Evolutionary conservation across 2,329 filamentous ascomycete species (phyloP).

Genomic region (Hortaea sp.): DNA sequence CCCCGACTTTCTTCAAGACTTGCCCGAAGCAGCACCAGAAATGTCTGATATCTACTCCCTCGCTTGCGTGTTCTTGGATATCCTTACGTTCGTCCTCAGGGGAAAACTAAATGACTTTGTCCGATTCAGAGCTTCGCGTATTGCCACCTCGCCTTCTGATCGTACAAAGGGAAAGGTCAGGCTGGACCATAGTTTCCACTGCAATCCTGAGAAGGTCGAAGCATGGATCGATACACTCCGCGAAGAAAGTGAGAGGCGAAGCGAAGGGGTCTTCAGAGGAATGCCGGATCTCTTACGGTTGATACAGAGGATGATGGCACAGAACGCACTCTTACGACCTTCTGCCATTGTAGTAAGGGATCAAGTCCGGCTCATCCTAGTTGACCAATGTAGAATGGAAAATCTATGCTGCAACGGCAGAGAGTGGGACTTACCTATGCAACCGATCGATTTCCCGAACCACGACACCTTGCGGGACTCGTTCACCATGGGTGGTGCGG

Average conservation of each 20-base stretch:
- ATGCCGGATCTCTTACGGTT: conserved; percentile 32
- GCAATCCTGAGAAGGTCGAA: conserved; percentile 58
- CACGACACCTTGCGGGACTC: neutral
- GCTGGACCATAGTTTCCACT: conserved; percentile 61
- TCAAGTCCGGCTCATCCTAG: conserved; percentile 20
- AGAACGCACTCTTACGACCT: conserved; percentile 31
- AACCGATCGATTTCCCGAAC: neutral
- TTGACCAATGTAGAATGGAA: conserved; percentile 19
- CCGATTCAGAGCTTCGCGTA: conserved; percentile 53
- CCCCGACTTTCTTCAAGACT: conserved; percentile 31
- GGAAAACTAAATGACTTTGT: conserved; percentile 56
- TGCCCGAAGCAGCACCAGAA: conserved; percentile 27
- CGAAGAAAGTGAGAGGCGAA: conserved; percentile 13
- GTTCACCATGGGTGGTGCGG: conserved; percentile 1
- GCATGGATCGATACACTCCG: conserved; percentile 52
- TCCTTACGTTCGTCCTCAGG: conserved; percentile 60
- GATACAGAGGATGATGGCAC: conserved; percentile 33
- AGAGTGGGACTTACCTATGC: conserved; percentile 11
- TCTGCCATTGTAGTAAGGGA: conserved; percentile 32
- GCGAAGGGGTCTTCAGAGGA: conserved; percentile 25
- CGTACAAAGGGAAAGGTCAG: conserved; percentile 10
- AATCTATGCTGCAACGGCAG: conserved; percentile 20
- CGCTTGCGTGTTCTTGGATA: conserved; percentile 62
- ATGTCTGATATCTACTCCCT: conserved; percentile 62
- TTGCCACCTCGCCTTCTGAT: conserved; percentile 17